A percentile compares a stretch with the other conserved stretches of the same genome.
phyloP scores from a whole-genome alignment of 148 eudicot genomes.

The Oxyria digyna region DNA sequence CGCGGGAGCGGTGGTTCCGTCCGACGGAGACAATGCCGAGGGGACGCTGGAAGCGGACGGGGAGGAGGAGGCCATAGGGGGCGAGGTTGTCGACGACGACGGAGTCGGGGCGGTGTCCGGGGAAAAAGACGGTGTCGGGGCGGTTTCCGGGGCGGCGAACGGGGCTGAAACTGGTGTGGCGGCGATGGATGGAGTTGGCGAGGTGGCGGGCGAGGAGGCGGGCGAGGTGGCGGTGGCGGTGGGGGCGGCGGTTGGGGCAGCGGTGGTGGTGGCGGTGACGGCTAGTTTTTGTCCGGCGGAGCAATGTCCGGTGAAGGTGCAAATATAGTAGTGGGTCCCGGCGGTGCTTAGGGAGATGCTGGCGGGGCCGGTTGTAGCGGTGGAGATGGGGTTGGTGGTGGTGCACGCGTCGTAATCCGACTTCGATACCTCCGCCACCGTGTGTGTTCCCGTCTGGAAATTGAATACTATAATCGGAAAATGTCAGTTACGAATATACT shows the following conservation, averaged over 20 bases:
- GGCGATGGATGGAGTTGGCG: too few relatives aligned
- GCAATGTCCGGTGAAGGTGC: conserved; percentile 31
- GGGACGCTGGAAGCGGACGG: neutral
- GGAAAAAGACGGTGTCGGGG: conserved; percentile 2
- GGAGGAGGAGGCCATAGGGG: neutral
- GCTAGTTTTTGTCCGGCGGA: conserved; percentile 31
- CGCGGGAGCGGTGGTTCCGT: neutral
- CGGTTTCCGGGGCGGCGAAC: neutral
- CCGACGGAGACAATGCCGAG: neutral
- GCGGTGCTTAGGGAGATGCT: conserved; percentile 15
- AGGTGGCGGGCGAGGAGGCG: neutral
- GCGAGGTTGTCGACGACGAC: neutral
- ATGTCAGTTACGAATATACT: neutral
- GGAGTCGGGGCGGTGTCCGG: neutral
- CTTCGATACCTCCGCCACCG: conserved; percentile 47
- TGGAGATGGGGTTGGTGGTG: conserved; percentile 8
- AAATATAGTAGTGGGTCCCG: conserved; percentile 30
- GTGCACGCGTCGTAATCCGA: conserved; percentile 1
- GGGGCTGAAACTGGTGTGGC: neutral
- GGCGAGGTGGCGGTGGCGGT: conserved; percentile 6
- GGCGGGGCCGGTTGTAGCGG: conserved; percentile 23
- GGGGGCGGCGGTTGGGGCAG: conserved; percentile 6
- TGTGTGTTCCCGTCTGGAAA: conserved; percentile 34
- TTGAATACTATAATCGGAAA: conserved; percentile 32
- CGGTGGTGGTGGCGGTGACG: conserved; percentile 17